Percentiles rank a stretch among this genome's conserved stretches.
phyloP scores from a whole-genome alignment of 345 rosid species.

The Aethionema arabicum region DNA sequence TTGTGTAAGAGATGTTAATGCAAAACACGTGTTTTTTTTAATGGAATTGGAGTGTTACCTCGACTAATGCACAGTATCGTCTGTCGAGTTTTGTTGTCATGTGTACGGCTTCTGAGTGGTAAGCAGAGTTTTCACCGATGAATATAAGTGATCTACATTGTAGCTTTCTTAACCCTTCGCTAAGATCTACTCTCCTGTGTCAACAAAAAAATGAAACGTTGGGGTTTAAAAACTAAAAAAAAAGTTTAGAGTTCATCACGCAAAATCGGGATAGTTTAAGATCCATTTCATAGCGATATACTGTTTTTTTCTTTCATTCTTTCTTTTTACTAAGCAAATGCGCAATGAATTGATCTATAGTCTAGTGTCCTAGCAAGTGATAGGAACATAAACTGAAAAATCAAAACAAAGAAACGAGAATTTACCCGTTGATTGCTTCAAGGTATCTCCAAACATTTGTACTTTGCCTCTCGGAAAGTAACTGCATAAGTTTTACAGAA shows the following conservation, averaged over 20 bases:
- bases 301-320: neutral
- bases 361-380: no score
- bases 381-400: neutral
- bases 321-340: neutral
- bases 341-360: neutral
- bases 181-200: constrained; percentile 91
- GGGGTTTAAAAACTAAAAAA: no score
- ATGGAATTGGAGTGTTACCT: constrained; percentile 45
- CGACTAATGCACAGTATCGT: constrained; percentile 83
- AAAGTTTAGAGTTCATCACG: no score
- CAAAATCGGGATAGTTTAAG: no score
- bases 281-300: no score
- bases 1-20: no score
- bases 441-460: constrained; percentile 76
- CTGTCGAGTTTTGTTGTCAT: constrained; percentile 80
- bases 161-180: constrained; percentile 68
- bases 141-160: constrained; percentile 81
- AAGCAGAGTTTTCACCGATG: constrained; percentile 85
- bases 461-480: constrained; percentile 81
- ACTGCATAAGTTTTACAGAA: constrained; percentile 41
- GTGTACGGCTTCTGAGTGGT: constrained; percentile 80
- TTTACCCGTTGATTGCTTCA: constrained; percentile 83
- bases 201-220: no score
- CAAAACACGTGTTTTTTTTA: neutral
- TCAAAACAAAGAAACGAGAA: constrained; percentile 4